phyloP scores from a whole-genome alignment of 108 stramenopile species.

The Asterionellopsis glacialis region DNA sequence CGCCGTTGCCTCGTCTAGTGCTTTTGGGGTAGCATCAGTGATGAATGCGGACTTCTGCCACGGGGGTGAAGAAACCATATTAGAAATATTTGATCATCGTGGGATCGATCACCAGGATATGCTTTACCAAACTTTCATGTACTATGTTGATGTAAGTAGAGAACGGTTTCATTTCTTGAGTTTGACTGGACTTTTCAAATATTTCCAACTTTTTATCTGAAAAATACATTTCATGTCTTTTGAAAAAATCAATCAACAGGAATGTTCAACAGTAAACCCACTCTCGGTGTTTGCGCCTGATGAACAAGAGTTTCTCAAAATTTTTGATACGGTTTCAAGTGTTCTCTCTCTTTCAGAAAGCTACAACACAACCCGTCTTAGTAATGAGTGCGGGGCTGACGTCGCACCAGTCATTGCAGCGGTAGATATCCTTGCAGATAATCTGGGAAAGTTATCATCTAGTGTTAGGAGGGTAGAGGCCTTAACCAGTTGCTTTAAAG shows the following conservation, averaged over 20 bases:
- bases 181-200: too few relatives aligned
- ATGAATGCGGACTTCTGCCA: conserved; percentile 50
- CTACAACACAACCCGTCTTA: conserved; percentile 4
- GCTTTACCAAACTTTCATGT: conserved; percentile 15
- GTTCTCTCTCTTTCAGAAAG: not conserved
- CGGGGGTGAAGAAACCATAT: conserved; percentile 36
- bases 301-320: not conserved
- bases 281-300: conserved; percentile 14
- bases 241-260: conserved; percentile 10
- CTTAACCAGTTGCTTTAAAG: conserved; percentile 17
- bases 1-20: conserved; percentile 8
- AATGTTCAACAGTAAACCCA: conserved; percentile 31
- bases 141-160: conserved; percentile 32
- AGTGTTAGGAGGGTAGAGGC: conserved; percentile 9
- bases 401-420: conserved; percentile 10
- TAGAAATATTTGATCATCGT: conserved; percentile 9
- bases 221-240: conserved; percentile 3
- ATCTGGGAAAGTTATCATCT: conserved; percentile 7
- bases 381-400: conserved; percentile 9
- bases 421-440: conserved; percentile 1
- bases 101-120: not conserved
- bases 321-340: not conserved
- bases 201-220: too few relatives aligned
- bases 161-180: not conserved
- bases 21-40: conserved; percentile 18